These are phyloP conservation scores for Ophiocordyceps camponoti-leonardi DNA, from an alignment of 2,329 filamentous ascomycete genomes.

Conservation along the genomic window DNA sequence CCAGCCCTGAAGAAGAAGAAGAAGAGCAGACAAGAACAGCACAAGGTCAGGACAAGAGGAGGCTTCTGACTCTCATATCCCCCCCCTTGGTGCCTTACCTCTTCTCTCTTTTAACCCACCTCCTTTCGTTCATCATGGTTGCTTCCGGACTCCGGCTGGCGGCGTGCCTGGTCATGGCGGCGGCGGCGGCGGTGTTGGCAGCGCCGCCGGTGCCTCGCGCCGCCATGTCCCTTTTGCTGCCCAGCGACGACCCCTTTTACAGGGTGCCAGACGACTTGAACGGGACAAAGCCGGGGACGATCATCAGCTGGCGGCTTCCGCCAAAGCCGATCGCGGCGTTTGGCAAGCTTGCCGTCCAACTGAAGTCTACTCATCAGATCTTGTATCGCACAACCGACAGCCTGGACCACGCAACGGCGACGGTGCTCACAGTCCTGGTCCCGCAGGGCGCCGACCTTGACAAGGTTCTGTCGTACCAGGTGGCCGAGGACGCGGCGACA, in stretches of 20 bases:
- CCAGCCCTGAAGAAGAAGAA: not conserved
- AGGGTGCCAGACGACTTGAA: constrained; percentile 5
- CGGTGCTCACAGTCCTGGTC: constrained; percentile 20
- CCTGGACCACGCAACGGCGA: constrained; percentile 15
- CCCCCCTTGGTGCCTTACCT: not conserved
- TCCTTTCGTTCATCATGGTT: not conserved
- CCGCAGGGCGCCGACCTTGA: constrained; percentile 12
- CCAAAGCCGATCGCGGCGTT: constrained; percentile 8
- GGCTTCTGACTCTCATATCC: not conserved
- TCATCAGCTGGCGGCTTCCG: constrained; percentile 7
- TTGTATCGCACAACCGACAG: constrained; percentile 22
- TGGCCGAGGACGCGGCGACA: constrained; percentile 20
- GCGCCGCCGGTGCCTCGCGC: not conserved
- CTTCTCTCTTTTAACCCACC: not conserved
- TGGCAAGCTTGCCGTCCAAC: constrained; percentile 3
- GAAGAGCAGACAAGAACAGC: not conserved
- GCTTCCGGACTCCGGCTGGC: not conserved
- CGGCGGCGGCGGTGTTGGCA: not conserved
- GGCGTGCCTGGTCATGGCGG: not conserved
- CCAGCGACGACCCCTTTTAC: constrained; percentile 10
- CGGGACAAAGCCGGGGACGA: constrained; percentile 5
- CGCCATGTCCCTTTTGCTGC: not conserved
- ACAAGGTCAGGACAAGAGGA: not conserved
- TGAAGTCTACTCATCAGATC: constrained; percentile 13
- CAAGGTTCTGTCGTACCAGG: constrained; percentile 23